These are phyloP conservation scores for Syzygium jambos DNA, from an alignment of 345 rosid species.

Conservation along the genomic window DNA sequence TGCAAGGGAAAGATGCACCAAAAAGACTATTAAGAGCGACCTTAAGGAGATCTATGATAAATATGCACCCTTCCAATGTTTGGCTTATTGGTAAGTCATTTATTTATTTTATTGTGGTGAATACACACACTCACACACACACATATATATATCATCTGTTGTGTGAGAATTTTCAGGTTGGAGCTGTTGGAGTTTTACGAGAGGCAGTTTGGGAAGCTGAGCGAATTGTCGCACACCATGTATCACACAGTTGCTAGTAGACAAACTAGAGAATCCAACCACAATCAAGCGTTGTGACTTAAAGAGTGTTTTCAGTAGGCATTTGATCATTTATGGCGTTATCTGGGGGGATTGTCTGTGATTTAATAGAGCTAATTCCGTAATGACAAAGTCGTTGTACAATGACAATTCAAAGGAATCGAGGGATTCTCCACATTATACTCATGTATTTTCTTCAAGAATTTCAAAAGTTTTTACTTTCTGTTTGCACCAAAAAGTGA, in stretches of 20 bases:
- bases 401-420: background rate
- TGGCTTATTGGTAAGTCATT: conserved; percentile 18
- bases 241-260: conserved; percentile 8
- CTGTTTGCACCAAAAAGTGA: too few species aligned
- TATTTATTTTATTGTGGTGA: background rate
- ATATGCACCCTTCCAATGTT: conserved; percentile 16
- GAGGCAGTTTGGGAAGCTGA: conserved; percentile 16
- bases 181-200: conserved; percentile 18
- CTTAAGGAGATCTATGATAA: conserved; percentile 15
- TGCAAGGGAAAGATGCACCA: conserved; percentile 6
- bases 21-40: background rate
- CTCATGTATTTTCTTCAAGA: background rate
- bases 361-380: background rate
- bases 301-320: background rate
- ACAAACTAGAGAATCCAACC: background rate
- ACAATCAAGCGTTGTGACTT: background rate
- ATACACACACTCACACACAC: background rate
- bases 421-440: background rate
- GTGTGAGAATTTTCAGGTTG: conserved; percentile 5
- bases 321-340: background rate
- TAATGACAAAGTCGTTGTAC: background rate
- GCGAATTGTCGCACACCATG: conserved; percentile 7
- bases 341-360: background rate
- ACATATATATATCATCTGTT: background rate
- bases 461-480: background rate